Conservation (phyloP, 2,329 filamentous ascomycete species). For the Teratosphaeriaceae sp. region DNA sequence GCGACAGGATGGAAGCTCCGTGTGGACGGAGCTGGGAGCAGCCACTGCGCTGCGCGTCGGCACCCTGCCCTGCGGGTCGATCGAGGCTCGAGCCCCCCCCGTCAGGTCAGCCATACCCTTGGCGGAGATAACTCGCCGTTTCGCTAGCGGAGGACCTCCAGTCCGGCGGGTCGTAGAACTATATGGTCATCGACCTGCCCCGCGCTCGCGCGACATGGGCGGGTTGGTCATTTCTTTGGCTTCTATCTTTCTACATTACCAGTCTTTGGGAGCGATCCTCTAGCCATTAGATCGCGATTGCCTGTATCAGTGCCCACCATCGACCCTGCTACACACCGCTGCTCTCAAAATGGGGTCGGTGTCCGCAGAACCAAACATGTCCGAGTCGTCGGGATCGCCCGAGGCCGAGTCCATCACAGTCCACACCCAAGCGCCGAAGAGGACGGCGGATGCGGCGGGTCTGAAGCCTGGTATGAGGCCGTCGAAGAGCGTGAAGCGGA, state of each 20-base stretch:
- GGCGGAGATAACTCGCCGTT: conserved; percentile 11
- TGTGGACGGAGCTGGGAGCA: not conserved
- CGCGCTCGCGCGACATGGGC: not conserved
- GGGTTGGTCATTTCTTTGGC: not conserved
- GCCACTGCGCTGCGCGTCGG: not conserved
- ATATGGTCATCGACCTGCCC: conserved; percentile 5
- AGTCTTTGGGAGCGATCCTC: no score
- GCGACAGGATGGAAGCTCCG: no score
- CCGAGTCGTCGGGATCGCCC: conserved; percentile 26
- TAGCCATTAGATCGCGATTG: no score
- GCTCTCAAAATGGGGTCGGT: conserved; percentile 17
- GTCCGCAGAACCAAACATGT: conserved; percentile 16
- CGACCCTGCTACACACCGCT: no score
- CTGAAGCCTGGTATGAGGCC: conserved; percentile 42
- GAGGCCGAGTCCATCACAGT: conserved; percentile 19
- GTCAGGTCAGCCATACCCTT: conserved; percentile 5
- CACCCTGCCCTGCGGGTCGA: conserved; percentile 1
- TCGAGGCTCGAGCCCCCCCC: not conserved
- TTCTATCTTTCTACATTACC: no score
- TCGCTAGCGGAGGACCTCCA: not conserved
- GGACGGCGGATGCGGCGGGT: conserved; percentile 52
- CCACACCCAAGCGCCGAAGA: conserved; percentile 35
- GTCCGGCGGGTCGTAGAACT: not conserved
- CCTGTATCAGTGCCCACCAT: no score
- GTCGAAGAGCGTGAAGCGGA: conserved; percentile 63